Base-by-base conservation (phyloP, 257 asterid species). In the Orobanche coerulescens region DNA sequence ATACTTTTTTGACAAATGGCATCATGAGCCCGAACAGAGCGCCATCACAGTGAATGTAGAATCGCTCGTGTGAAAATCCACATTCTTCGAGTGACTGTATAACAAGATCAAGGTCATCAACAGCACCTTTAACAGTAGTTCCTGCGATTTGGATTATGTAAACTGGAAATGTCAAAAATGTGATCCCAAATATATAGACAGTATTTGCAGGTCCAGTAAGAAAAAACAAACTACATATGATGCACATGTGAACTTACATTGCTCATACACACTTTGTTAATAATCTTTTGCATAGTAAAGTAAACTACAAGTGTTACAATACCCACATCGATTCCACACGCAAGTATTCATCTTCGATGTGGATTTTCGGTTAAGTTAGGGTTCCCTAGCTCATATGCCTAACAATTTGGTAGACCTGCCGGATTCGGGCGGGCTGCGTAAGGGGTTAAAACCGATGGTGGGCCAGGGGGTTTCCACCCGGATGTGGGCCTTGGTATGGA, bases 71-170 rank as follows among this genome's bases (percentile, higher is more conserved):
- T 20, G 95, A 72, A 71, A 62, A 88, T 64, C 96, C 95, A 65
- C 80, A 75, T 61, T 88, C 95, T 76, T 88, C 94, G 63, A 92
- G 95, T 69, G 91, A 84, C 73, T 78, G 71, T 75, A 92, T 88
- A 55, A 92, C 95, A 65, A 88, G 95, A 81, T 88, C 98, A 40
- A 92, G 96, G 80, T 92, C 96, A 43, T 92, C 98, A 54, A 92
- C 98, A 58, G 98, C 98, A n/a, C 98, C 96, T 72, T 92, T 88
- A 37, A 92, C 98, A 50, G 96, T 92, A 24, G 98, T 92, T 79
- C 98, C 98, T 92, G 82, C 75, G 71, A 67, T 67, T 62, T 19
- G 73, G 52, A 30, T 67, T 49, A 67, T 52, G 64, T 59, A 18
- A 52, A 37, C 13, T 15, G 33, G 37, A 57, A 50, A 65, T 44